These are phyloP conservation scores for Dalbergia cochinchinensis DNA, from an alignment of 306 rosid species.

Conservation along the genomic window DNA sequence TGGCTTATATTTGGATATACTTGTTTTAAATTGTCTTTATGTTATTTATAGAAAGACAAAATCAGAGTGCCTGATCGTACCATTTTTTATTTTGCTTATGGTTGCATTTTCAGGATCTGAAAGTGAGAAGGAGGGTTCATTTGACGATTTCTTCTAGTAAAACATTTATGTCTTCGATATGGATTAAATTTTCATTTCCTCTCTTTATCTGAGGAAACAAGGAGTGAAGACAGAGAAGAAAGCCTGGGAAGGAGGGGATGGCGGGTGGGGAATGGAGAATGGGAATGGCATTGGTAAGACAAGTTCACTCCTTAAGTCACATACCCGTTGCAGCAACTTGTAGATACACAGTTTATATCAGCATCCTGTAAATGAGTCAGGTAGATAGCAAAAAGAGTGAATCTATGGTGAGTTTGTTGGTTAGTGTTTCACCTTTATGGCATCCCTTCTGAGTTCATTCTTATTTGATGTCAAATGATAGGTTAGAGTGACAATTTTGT, in stretches of 20 bases:
- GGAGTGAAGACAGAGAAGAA: slow-evolving; percentile 11
- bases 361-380: slow-evolving; percentile 55
- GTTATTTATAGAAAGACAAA: slow-evolving; percentile 15
- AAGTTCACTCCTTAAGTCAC: slow-evolving; percentile 30
- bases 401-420: slow-evolving; percentile 39
- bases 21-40: slow-evolving; percentile 26
- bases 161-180: slow-evolving; percentile 54
- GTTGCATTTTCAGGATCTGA: slow-evolving; percentile 77
- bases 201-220: slow-evolving; percentile 40
- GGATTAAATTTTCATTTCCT: slow-evolving; percentile 48
- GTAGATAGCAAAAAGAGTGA: slow-evolving; percentile 47
- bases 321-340: slow-evolving; percentile 43
- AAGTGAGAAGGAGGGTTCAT: slow-evolving; percentile 76
- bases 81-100: slow-evolving; percentile 34
- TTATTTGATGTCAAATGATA: slow-evolving; percentile 39
- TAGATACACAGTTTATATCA: slow-evolving; percentile 53
- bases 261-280: neutral
- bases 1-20: slow-evolving; percentile 25
- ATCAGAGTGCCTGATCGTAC: slow-evolving; percentile 17
- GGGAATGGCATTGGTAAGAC: slow-evolving; percentile 46
- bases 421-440: slow-evolving; percentile 40
- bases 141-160: slow-evolving; percentile 87
- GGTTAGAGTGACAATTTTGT: slow-evolving; percentile 42
- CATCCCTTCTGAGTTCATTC: slow-evolving; percentile 35
- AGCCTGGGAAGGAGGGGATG: neutral